Conservation (phyloP, 352 stramenopile genomes). For the Pythium rishiriense region DNA sequence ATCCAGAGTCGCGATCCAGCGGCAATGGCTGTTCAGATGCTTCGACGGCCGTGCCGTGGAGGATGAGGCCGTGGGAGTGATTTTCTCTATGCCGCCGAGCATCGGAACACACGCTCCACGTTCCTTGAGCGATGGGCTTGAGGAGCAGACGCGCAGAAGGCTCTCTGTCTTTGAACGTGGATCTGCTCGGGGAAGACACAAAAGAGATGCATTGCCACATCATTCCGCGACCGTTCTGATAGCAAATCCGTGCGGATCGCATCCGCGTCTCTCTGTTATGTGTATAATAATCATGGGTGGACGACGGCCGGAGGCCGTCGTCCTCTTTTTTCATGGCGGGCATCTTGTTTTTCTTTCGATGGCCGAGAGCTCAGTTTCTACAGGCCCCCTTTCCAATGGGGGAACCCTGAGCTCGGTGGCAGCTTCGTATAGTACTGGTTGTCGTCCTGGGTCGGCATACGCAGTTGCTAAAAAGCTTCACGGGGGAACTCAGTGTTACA, state of each 20-base stretch:
- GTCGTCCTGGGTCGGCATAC: too few species aligned
- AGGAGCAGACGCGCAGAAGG: neutral
- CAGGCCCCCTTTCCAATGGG: neutral
- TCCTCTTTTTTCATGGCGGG: neutral
- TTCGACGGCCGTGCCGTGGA: neutral
- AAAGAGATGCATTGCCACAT: too few species aligned
- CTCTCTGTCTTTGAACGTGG: neutral
- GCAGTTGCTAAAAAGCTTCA: neutral
- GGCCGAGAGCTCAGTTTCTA: neutral
- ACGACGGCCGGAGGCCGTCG: neutral
- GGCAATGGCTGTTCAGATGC: neutral
- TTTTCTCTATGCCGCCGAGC: neutral
- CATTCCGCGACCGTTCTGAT: neutral
- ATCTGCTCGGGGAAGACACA: neutral
- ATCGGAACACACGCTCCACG: neutral
- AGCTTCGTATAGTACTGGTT: neutral
- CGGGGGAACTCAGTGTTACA: neutral
- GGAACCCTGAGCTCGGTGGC: neutral
- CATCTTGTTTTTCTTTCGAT: constrained; percentile 1
- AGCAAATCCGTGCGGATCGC: neutral
- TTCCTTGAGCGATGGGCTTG: neutral
- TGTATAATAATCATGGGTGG: too few species aligned
- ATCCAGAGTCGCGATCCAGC: neutral
- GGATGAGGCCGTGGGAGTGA: neutral
- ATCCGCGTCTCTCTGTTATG: neutral